Evolutionary conservation across 2,329 filamentous ascomycete genomes (phyloP).

Genomic region (Calonectria ilicicola): DNA sequence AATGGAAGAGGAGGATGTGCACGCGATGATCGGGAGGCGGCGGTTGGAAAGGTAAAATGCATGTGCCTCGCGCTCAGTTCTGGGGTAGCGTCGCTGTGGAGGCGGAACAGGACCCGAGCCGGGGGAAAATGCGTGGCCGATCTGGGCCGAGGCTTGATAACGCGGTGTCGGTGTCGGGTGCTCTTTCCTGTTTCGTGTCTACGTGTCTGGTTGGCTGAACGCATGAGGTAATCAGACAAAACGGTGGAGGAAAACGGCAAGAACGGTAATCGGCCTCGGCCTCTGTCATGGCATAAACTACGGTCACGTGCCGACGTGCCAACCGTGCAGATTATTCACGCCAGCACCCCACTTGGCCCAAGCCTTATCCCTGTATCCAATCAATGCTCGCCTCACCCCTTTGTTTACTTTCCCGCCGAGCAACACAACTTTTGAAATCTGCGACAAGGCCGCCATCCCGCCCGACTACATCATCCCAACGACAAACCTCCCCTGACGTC

Average conservation of each 20-base stretch:
- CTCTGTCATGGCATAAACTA: neutral
- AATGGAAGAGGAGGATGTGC: conserved; percentile 20
- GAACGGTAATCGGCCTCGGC: conserved; percentile 17
- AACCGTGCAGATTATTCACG: conserved; percentile 21
- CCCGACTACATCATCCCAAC: conserved; percentile 32
- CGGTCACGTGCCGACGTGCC: conserved; percentile 45
- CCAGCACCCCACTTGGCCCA: neutral
- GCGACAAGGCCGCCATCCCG: conserved; percentile 34
- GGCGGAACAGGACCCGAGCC: conserved; percentile 41
- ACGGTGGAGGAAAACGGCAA: neutral
- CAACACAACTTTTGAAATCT: conserved; percentile 48
- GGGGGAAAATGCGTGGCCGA: conserved; percentile 40
- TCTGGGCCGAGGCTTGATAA: conserved; percentile 48
- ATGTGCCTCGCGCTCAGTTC: conserved; percentile 42
- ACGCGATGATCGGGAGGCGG: conserved; percentile 26
- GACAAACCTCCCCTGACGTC: conserved; percentile 8
- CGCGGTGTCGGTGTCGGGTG: conserved; percentile 13
- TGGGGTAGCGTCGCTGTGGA: conserved; percentile 38
- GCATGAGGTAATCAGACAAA: conserved; percentile 10
- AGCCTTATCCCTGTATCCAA: conserved; percentile 38
- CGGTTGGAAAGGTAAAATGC: conserved; percentile 38
- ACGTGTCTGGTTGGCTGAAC: neutral
- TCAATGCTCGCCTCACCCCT: conserved; percentile 35
- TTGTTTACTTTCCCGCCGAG: conserved; percentile 59
- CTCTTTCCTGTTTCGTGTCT: conserved; percentile 9